These are phyloP conservation scores for Dothistroma pini DNA, from an alignment of 2,329 filamentous ascomycete genomes.

Conservation along the genomic window DNA sequence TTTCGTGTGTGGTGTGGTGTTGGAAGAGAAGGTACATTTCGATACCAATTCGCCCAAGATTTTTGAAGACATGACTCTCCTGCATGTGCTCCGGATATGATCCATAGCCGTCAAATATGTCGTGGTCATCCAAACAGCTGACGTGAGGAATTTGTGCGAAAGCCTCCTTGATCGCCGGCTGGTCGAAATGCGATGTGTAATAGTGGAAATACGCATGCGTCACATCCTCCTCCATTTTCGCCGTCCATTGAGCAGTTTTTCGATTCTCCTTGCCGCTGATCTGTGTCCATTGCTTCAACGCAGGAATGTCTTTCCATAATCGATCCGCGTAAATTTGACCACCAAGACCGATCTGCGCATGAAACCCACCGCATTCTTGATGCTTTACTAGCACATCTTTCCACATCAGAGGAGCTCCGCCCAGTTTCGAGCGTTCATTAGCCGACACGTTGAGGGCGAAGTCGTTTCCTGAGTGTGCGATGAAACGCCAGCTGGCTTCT, in stretches of 20 bases:
- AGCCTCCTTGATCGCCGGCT: conserved; percentile 87
- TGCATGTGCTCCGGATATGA: conserved; percentile 99
- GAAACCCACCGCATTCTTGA: conserved; percentile 91
- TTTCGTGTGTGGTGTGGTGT: conserved; percentile 92
- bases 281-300: conserved; percentile 90
- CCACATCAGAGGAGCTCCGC: conserved; percentile 95
- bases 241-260: conserved; percentile 87
- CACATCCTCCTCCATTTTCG: conserved; percentile 91
- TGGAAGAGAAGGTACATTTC: conserved; percentile 99
- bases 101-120: conserved; percentile 97
- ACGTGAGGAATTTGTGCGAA: conserved; percentile 97
- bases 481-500: conserved; percentile 92
- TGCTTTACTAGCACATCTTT: conserved; percentile 98
- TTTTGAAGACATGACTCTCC: conserved; percentile 95
- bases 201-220: conserved; percentile 98
- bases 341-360: conserved; percentile 85
- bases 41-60: conserved; percentile 89
- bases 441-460: conserved; percentile 85
- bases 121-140: conserved; percentile 90
- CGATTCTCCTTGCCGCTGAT: conserved; percentile 91
- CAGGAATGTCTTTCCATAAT: conserved; percentile 91
- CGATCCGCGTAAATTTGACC: conserved; percentile 95
- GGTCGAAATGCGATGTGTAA: conserved; percentile 97
- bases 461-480: conserved; percentile 94
- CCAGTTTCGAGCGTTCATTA: conserved; percentile 78